Percentiles rank a stretch among this genome's conserved stretches.
These are phyloP conservation scores for Atkinsonella texensis DNA, from an alignment of 2,329 filamentous ascomycete genomes.

Conservation along the genomic window DNA sequence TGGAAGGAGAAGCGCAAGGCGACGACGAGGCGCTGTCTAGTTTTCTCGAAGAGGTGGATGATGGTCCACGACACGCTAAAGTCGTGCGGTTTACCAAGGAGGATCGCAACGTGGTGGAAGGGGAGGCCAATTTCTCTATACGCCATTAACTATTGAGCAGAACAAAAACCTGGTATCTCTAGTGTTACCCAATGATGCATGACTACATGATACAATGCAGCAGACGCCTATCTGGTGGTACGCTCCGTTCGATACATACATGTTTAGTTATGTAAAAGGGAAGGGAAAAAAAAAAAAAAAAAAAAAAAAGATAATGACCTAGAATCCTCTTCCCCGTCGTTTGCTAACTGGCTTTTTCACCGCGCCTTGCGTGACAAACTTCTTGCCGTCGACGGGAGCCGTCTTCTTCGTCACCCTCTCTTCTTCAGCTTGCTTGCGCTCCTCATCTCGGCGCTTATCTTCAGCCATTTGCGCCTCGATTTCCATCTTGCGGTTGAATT, in stretches of 20 bases:
- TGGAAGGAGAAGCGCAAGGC: constrained; percentile 83
- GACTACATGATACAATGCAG: not conserved
- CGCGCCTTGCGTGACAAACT: constrained; percentile 48
- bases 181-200: not conserved
- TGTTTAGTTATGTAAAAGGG: too few species aligned
- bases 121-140: constrained; percentile 55
- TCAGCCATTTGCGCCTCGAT: constrained; percentile 87
- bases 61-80: constrained; percentile 58
- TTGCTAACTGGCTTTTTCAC: constrained; percentile 50
- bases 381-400: constrained; percentile 30
- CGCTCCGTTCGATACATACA: too few species aligned
- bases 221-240: too few species aligned
- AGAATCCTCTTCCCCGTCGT: constrained; percentile 43
- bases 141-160: constrained; percentile 20
- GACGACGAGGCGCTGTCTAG: constrained; percentile 49
- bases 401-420: constrained; percentile 30
- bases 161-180: not conserved
- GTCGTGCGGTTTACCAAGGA: constrained; percentile 65
- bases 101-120: constrained; percentile 51
- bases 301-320: constrained; percentile 4
- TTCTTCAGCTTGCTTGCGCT: constrained; percentile 37
- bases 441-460: constrained; percentile 60
- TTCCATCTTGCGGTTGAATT: constrained; percentile 88
- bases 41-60: constrained; percentile 63
- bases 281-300: too few species aligned